Base-by-base conservation (phyloP, 140 eudicot genomes). In the Ambrosia hybrid region DNA sequence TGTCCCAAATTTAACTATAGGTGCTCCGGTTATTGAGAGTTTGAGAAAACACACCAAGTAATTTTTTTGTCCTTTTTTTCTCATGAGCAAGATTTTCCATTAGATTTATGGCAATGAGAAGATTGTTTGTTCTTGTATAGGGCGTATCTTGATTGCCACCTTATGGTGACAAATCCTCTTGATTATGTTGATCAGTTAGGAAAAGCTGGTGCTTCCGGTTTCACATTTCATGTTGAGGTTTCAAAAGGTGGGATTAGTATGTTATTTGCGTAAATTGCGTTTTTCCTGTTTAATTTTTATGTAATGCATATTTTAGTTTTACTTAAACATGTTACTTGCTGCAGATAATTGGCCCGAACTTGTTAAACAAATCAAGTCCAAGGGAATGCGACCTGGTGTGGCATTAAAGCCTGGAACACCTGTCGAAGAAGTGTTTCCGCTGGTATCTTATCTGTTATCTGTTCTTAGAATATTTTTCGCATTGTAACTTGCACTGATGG, bases 151-250 rank as follows among this genome's bases (percentile, higher is more conserved):
- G 99, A 95, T 85, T 95, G 99, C 83, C 99, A 95, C 72, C 89
- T 91, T 64, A 95, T 95, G 99, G 99, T 95, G 63, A 95, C 99
- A 53, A 87, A 95, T 83, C 99, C 99, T 60, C 70, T 91, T 72
- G 99, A 87, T 67, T 95, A 95, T 74, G 99, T 95, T 26, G 96
- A 95, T 51, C 85, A 78, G 57, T 79, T 95, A 0, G 96, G 90
- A 37, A 95, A 91, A 83, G 99, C 99, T 72, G 99, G 99, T 73
- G 99, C 99, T 71, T 90, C 99, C 2, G 97, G 97, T 62, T 95
- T 95, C 72, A 95, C 99, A 7, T 95, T 95, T 82, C 99, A 95
- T 57, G 88, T 95, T 36, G 99, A 95, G 89, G 92, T 76, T 63
- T 86, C 92, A 5, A 86, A 86, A 95, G 99, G 99, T 88, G 21